These are phyloP conservation scores for Diaporthe nobilis DNA, from an alignment of 2,329 filamentous ascomycete genomes.

Conservation along the genomic window DNA sequence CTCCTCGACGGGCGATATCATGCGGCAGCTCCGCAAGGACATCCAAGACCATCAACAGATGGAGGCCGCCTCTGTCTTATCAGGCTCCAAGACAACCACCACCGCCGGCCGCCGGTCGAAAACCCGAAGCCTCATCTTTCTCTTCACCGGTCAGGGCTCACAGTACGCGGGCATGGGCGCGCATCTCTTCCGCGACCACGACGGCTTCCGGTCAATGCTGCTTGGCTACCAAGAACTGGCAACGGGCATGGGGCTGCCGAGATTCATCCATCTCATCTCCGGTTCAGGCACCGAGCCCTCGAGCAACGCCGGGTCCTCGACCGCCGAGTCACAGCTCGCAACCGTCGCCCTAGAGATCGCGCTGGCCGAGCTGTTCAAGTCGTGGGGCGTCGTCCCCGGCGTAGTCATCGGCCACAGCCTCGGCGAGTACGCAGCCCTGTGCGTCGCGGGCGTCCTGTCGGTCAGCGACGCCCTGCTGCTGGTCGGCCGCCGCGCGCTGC, in stretches of 20 bases:
- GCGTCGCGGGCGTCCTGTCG: constrained; percentile 79
- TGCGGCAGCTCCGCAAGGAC: background rate
- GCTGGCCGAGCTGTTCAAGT: background rate
- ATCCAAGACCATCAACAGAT: background rate
- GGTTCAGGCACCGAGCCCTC: background rate
- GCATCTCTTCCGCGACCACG: constrained; percentile 29
- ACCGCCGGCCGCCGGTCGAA: background rate
- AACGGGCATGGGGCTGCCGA: constrained; percentile 38
- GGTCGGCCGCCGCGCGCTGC: constrained; percentile 75
- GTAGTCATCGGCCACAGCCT: background rate
- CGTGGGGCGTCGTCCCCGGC: background rate
- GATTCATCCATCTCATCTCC: background rate
- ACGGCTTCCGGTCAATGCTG: constrained; percentile 38
- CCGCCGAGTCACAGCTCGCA: constrained; percentile 3
- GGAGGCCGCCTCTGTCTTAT: background rate
- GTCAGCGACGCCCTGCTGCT: constrained; percentile 79
- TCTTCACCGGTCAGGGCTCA: constrained; percentile 47
- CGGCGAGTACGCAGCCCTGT: constrained; percentile 75
- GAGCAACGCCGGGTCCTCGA: background rate
- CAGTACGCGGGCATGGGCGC: constrained; percentile 42
- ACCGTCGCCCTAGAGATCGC: constrained; percentile 58
- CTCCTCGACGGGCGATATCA: background rate
- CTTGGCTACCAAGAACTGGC: background rate
- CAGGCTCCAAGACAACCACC: background rate
- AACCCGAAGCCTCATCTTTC: constrained; percentile 40